Percentiles rank a stretch among this genome's conserved stretches.
Conservation (phyloP, 768 basidiomycete species). For the Agaricus subrufescens region DNA sequence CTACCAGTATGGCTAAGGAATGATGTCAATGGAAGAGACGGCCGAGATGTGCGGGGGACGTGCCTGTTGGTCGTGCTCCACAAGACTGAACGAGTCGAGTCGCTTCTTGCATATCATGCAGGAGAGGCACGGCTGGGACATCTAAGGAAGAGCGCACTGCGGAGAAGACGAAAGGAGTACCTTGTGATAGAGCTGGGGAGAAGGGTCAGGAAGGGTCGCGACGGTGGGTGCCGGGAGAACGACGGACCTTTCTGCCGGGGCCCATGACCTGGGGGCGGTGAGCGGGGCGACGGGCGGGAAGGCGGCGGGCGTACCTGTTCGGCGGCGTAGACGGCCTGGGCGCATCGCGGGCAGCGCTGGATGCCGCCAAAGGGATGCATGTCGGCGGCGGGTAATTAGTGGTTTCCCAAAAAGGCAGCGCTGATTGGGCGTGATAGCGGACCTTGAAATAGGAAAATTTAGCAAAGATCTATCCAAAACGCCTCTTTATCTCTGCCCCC, state of each 20-base stretch:
- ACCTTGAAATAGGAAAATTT: constrained; percentile 34
- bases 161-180: constrained; percentile 24
- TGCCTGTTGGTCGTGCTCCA: constrained; percentile 84
- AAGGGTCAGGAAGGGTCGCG: constrained; percentile 1
- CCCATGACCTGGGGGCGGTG: constrained; percentile 59
- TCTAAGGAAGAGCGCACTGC: neutral
- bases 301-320: constrained; percentile 58
- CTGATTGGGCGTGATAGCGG: constrained; percentile 20
- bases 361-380: constrained; percentile 53
- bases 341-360: constrained; percentile 69
- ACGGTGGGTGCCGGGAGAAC: neutral
- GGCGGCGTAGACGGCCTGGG: constrained; percentile 78
- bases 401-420: constrained; percentile 5
- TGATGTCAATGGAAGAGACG: neutral
- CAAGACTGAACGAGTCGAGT: constrained; percentile 68
- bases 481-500: constrained; percentile 1
- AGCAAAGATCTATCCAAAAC: constrained; percentile 16
- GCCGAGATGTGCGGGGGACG: constrained; percentile 16
- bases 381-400: constrained; percentile 27
- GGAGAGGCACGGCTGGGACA: constrained; percentile 65
- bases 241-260: constrained; percentile 78
- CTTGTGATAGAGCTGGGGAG: constrained; percentile 71
- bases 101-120: constrained; percentile 75
- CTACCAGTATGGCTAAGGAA: constrained; percentile 50
- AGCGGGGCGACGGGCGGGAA: neutral